phyloP scores from a whole-genome alignment of 208 protist genomes.

The Leishmania tarentolae region DNA sequence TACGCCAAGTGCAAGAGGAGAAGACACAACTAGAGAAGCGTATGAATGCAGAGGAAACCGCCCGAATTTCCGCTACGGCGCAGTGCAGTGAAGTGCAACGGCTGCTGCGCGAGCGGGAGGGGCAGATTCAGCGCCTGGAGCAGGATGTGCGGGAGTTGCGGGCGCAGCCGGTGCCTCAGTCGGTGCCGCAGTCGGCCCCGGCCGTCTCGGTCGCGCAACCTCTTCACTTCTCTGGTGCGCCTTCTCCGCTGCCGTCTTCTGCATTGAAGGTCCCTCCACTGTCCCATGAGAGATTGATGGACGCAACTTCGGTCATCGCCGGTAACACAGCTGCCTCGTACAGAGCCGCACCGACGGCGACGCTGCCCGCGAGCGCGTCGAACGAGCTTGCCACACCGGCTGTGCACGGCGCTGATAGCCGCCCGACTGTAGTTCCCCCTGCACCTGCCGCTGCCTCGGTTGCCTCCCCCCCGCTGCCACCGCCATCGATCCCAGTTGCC shows the following conservation, averaged over 20 bases:
- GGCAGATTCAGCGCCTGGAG: constrained; percentile 45
- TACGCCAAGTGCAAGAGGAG: constrained; percentile 43
- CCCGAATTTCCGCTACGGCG: constrained; percentile 25
- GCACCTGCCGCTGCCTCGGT: background rate
- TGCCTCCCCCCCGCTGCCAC: constrained; percentile 7
- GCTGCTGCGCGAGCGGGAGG: constrained; percentile 43
- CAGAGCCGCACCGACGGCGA: background rate
- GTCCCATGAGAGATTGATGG: background rate
- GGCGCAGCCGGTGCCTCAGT: constrained; percentile 3
- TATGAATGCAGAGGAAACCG: constrained; percentile 41
- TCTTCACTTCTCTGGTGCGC: background rate
- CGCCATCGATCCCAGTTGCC: background rate
- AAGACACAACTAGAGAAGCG: constrained; percentile 40
- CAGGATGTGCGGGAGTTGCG: constrained; percentile 47
- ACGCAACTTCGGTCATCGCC: background rate
- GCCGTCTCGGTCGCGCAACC: background rate
- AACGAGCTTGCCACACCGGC: background rate
- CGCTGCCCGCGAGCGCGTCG: background rate
- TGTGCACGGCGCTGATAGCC: background rate
- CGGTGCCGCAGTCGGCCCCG: background rate
- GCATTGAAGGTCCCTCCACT: background rate
- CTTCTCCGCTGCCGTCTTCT: background rate
- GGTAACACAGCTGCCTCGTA: background rate
- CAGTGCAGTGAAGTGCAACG: constrained; percentile 41
- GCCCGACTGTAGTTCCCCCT: background rate